Evolutionary conservation across 371 early-diverging fungal species (phyloP).

Genomic region (Phascolomyces articulosus): DNA sequence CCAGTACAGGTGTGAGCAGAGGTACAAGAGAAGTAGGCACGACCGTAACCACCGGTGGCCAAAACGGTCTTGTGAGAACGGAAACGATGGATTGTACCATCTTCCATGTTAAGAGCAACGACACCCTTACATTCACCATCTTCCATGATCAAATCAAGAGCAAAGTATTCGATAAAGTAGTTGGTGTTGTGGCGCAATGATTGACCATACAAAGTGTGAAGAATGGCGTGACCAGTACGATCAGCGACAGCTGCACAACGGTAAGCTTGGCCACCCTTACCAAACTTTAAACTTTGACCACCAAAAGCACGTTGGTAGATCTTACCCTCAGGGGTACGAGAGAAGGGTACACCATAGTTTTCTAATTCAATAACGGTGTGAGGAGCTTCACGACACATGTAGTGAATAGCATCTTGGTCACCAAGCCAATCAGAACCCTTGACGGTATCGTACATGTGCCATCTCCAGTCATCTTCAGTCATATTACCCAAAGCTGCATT

Average conservation of each 20-base stretch:
- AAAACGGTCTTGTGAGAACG: slow-evolving; percentile 97
- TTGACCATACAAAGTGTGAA: slow-evolving; percentile 97
- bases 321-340: slow-evolving; percentile 95
- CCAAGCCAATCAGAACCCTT: slow-evolving; percentile 98
- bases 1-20: slow-evolving; percentile 99
- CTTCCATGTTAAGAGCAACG: slow-evolving; percentile 96
- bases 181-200: slow-evolving; percentile 94
- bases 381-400: slow-evolving; percentile 98
- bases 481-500: slow-evolving; percentile 99
- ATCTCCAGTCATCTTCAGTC: slow-evolving; percentile 99
- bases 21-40: slow-evolving; percentile 98
- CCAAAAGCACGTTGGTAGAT: slow-evolving; percentile 99
- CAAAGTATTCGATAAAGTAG: slow-evolving; percentile 98
- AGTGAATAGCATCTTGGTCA: slow-evolving; percentile 99
- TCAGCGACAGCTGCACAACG: slow-evolving; percentile 98
- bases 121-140: slow-evolving; percentile 97
- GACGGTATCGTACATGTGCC: slow-evolving; percentile 99
- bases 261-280: slow-evolving; percentile 97
- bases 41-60: slow-evolving; percentile 98
- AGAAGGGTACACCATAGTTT: slow-evolving; percentile 98
- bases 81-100: slow-evolving; percentile 97
- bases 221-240: slow-evolving; percentile 97
- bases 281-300: slow-evolving; percentile 93
- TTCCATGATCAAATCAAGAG: slow-evolving; percentile 97
- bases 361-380: slow-evolving; percentile 95